Percentiles rank a stretch among this genome's conserved stretches.
phyloP scores from a whole-genome alignment of 139 green algal genomes.

The Picochlorum sp. region DNA sequence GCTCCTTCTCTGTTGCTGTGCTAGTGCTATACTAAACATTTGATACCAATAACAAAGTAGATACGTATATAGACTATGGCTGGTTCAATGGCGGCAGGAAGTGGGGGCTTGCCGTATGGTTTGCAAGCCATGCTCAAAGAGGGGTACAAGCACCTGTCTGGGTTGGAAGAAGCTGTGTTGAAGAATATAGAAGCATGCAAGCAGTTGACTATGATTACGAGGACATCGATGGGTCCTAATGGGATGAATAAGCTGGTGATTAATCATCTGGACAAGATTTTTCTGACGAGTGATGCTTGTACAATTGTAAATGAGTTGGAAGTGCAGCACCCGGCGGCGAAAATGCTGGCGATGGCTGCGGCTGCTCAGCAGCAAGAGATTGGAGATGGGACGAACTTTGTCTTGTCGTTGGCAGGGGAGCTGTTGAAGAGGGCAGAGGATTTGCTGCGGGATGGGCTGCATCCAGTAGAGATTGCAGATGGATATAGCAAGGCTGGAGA shows the following conservation, averaged over 20 bases:
- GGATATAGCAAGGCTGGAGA: slow-evolving; percentile 81
- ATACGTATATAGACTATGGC: too few species aligned
- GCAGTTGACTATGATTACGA: slow-evolving; percentile 81
- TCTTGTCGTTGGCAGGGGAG: slow-evolving; percentile 89
- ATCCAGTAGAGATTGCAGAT: slow-evolving; percentile 88
- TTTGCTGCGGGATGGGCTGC: slow-evolving; percentile 84
- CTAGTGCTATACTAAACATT: too few species aligned
- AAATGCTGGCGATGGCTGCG: slow-evolving; percentile 86
- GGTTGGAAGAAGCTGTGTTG: slow-evolving; percentile 93
- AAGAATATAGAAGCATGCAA: slow-evolving; percentile 98
- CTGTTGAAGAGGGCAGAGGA: slow-evolving; percentile 81
- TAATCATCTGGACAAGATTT: slow-evolving; percentile 98
- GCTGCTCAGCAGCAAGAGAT: slow-evolving; percentile 92
- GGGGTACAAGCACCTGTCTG: slow-evolving; percentile 89
- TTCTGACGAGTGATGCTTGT: slow-evolving; percentile 92
- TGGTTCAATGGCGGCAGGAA: too few species aligned
- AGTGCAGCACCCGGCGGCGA: slow-evolving; percentile 93
- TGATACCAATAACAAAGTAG: too few species aligned
- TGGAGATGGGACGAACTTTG: slow-evolving; percentile 95
- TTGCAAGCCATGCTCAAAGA: slow-evolving; percentile 95
- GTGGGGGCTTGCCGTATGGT: slow-evolving; percentile 70
- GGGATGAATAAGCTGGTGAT: slow-evolving; percentile 99
- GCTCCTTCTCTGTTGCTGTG: too few species aligned
- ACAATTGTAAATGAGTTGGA: slow-evolving; percentile 96
- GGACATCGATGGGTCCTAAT: slow-evolving; percentile 91